Evolutionary conservation across 2,329 filamentous ascomycete species (phyloP), one percentile per base, ranked within the genome.

Genomic region (Fusarium sp.): DNA sequence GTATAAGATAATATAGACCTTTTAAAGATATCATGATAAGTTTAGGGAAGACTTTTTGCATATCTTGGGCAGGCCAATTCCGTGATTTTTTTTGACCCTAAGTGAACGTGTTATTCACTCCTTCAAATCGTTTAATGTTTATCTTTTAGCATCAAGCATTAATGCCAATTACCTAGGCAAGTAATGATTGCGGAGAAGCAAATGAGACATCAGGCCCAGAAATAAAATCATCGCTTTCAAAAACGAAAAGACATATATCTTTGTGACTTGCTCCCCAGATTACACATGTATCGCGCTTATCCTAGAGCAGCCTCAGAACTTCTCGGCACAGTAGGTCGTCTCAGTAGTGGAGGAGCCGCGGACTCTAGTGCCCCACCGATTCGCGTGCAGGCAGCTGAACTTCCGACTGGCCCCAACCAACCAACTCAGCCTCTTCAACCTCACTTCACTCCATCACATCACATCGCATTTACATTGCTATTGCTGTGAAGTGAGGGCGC

Each of bases 391-490:
- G 41, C 44, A 69, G 70, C 73, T 50, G 55, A 71, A 72, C 69
- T 63, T 61, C 61, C 60, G 53, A 39, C 53, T 68, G 48, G 60
- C 55, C 62, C 56, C 60, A 63, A 57, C 68, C 64, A 69, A 62
- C 67, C 67, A 72, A 73, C 74, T 75, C 70, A 75, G 72, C 68
- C 74, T 75, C 74, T 75, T 74, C 65, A 70, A 74, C 69, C 65
- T 75, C 71, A 63, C 64, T 62, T 69, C 63, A 58, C 35, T 70
- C 43, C 20, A 54, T 65, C 68, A 62, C 68, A 56, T 73, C 54
- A 53, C 59, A 64, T 68, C 39, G 61, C 54, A 63, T 57, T 57
- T 39, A 44, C 56, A 66, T 66, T 61, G 61, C 39, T 52, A 57
- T 64, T 64, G 60, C 61, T 64, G 56, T 66, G 71, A 71, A 56